Evolutionary conservation across 306 rosid genomes (phyloP), one percentile per base, ranked within the genome.

Genomic region (Acacia confusa): DNA sequence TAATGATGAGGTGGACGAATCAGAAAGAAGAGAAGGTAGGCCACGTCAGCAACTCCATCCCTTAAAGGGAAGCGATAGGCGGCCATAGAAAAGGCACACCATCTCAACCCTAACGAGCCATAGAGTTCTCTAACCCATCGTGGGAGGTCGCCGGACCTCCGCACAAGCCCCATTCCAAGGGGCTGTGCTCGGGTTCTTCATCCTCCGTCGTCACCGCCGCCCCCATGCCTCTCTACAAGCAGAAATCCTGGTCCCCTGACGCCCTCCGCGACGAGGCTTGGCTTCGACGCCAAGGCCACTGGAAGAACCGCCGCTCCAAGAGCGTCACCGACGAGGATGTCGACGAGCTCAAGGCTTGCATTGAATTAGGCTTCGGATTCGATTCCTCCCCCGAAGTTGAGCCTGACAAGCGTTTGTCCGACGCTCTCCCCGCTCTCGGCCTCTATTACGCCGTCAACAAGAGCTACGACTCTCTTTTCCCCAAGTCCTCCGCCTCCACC

Each of bases 221-320:
- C 22, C 71, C 80, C 76, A 72, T 86, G 41, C 88, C 93, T 3
- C 99, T 95, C 5, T 87, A 81, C 83, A 95, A 93, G 92, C 97
- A 93, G 82, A 84, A 79, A 13, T 95, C 99, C 0, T 95, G 98
- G 99, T 95, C 99, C 16, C 99, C 99, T 2, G 97, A 95, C 47
- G 84, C 82, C 36, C 82, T 32, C 53, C 96, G 99, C 34, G 96
- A 95, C 20, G 96, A 93, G 85, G 94, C 92, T 0, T 95, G 99
- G 99, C 90, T 89, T 32, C 89, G 97, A n/a, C 90, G 98, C 30
- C 87, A 92, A 78, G 86, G 89, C 27, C 89, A 88, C 88, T 80
- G 86, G 84, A 92, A 87, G 71, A 88, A 88, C 77, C 87, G 92
- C 2, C 86, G 97, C 16, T 90, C 88, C 84, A 88, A 81, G 88